These are phyloP conservation scores for Gymnopilus dilepis DNA, from an alignment of 768 basidiomycete species.

Conservation along the genomic window DNA sequence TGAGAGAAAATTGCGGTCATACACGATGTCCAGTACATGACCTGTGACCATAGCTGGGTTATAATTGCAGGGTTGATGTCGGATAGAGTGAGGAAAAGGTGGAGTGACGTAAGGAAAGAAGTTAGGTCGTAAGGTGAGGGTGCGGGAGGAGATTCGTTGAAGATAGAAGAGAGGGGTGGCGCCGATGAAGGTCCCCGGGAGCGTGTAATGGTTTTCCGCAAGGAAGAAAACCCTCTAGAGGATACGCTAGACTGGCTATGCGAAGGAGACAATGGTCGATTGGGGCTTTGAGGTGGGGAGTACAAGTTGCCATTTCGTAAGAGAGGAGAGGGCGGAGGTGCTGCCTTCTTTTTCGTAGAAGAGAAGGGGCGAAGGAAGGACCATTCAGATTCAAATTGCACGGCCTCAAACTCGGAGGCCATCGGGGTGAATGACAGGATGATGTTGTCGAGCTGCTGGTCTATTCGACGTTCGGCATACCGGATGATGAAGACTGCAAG, in stretches of 20 bases:
- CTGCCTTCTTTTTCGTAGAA: slow-evolving; percentile 60
- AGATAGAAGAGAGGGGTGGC: slow-evolving; percentile 54
- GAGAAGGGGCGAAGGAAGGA: slow-evolving; percentile 79
- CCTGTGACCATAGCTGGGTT: slow-evolving; percentile 93
- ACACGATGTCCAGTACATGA: slow-evolving; percentile 99
- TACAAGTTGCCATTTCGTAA: slow-evolving; percentile 40
- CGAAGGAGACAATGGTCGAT: slow-evolving; percentile 59
- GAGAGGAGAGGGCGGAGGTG: slow-evolving; percentile 35
- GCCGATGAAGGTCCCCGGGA: slow-evolving; percentile 49
- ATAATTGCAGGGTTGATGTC: slow-evolving; percentile 90
- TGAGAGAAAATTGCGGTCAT: slow-evolving; percentile 33
- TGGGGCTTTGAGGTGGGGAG: slow-evolving; percentile 55
- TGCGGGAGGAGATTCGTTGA: slow-evolving; percentile 47
- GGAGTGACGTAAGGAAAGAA: slow-evolving; percentile 82
- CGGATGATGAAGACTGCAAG: slow-evolving; percentile 90
- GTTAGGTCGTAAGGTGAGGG: slow-evolving; percentile 64
- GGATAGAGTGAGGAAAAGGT: slow-evolving; percentile 82
- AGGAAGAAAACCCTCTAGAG: slow-evolving; percentile 66
- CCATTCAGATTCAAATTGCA: slow-evolving; percentile 98
- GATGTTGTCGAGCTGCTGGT: slow-evolving; percentile 80
- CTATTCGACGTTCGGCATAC: slow-evolving; percentile 87
- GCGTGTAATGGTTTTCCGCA: slow-evolving; percentile 67
- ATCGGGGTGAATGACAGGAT: slow-evolving; percentile 83
- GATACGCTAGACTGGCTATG: slow-evolving; percentile 46
- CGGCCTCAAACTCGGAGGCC: slow-evolving; percentile 76